Base-by-base conservation (phyloP, 1,284 basidiomycete genomes). In the Boletus semigastroideus region DNA sequence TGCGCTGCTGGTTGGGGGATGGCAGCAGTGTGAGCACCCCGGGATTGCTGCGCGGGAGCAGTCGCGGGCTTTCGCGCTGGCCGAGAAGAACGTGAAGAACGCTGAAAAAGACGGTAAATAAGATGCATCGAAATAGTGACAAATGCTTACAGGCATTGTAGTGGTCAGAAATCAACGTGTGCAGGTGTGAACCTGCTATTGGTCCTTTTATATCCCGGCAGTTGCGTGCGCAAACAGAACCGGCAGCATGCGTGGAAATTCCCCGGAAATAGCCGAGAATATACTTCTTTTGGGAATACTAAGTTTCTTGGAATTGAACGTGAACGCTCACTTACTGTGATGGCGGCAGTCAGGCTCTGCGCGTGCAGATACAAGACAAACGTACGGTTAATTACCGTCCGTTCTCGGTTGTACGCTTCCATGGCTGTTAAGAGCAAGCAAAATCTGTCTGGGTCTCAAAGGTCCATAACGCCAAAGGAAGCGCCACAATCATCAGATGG, bases 51-150 rank as follows among this genome's bases (percentile, higher is more conserved):
- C 1, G 60, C 51, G 12, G 72, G 59, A 41, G 78, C 71, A 17
- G 80, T 70, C 48, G 79, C 71, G 34, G 83, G 77, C 44, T 74
- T 77, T 39, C 76, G 74, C 54, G 86, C 81, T 28, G 83, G 83
- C 53, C 79, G 78, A 49, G 84, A 81, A 53, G 75, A 74, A 61
- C 81, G 82, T 50, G 82, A 83, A 70, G 78, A 78, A 66, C 84
- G 84, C 83, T 85, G 49, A 49, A 20, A 17, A 46, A 49, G 17
- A 7, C 1, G 19, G 22, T 49, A 14, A 58, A 30, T 48, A 8
- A 56, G 14, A 59, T 41, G 16, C 38, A n/a, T n/a, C n/a, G 10
- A 7, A 3, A 11, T 11, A 9, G 19, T 11, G 36, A 19, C 9
- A 37, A 3, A 37, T 48, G 31, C 85, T 70, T 69, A 87, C 85